Conservation (phyloP, 805 yeast genomes). For the Spathaspora sp. region DNA sequence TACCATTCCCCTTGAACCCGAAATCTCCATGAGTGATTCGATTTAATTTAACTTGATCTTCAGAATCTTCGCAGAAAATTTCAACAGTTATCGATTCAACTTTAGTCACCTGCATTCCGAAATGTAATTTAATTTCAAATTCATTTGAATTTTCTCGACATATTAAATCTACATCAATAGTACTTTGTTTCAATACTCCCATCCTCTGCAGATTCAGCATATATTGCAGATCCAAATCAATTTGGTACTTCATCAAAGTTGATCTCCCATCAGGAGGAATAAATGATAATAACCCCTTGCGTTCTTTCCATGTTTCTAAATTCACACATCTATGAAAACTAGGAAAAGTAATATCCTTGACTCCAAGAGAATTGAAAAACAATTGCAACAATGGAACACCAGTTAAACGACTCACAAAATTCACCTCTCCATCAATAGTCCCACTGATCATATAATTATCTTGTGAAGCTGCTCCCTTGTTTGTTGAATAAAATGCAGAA, state of each 20-base stretch:
- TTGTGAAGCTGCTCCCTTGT: slow-evolving; percentile 8
- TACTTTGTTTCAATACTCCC: slow-evolving; percentile 41
- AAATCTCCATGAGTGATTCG: slow-evolving; percentile 79
- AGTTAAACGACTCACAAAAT: slow-evolving; percentile 64
- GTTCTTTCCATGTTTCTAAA: slow-evolving; percentile 44
- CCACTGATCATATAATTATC: slow-evolving; percentile 44
- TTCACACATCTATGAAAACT: slow-evolving; percentile 71
- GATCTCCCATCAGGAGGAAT: slow-evolving; percentile 87
- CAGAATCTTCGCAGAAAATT: slow-evolving; percentile 15
- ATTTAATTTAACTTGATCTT: slow-evolving; percentile 45
- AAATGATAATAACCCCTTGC: slow-evolving; percentile 53
- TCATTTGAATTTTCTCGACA: slow-evolving; percentile 41
- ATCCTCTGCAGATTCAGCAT: slow-evolving; percentile 9
- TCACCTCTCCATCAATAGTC: slow-evolving; percentile 58
- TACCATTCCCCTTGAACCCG: slow-evolving; percentile 46
- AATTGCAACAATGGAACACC: slow-evolving; percentile 75
- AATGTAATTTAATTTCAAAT: slow-evolving; percentile 55
- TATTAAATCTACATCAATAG: slow-evolving; percentile 46
- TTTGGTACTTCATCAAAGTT: slow-evolving; percentile 56
- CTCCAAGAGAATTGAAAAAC: slow-evolving; percentile 42
- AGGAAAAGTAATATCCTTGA: slow-evolving; percentile 52
- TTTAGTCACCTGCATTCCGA: slow-evolving; percentile 24
- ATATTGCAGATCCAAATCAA: slow-evolving; percentile 41
- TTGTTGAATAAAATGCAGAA: slow-evolving; percentile 24
- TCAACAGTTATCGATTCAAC: slow-evolving; percentile 30